A percentile compares a stretch with the other conserved stretches of the same genome.
These are phyloP conservation scores for Nyctanthes arbortristis DNA, from an alignment of 257 asterid species.

Conservation along the genomic window DNA sequence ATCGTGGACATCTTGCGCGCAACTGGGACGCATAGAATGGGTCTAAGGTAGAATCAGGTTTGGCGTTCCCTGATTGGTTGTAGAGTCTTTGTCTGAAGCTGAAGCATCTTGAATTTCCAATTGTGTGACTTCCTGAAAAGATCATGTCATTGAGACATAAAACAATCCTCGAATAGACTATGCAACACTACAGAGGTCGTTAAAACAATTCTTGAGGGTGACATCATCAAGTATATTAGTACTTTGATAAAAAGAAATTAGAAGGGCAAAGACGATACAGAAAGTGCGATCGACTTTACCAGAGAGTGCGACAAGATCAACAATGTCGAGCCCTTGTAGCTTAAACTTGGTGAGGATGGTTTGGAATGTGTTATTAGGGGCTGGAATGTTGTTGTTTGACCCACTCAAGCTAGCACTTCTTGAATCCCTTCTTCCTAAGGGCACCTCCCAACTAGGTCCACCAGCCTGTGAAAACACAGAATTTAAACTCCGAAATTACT, in stretches of 20 bases:
- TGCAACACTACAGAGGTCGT: too few species aligned
- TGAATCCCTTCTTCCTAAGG: slow-evolving; percentile 87
- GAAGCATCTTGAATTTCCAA: slow-evolving; percentile 73
- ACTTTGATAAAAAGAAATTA: too few species aligned
- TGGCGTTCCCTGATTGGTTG: slow-evolving; percentile 68
- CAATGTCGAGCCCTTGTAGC: slow-evolving; percentile 66
- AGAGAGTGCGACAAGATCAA: slow-evolving; percentile 84
- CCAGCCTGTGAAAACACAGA: slow-evolving; percentile 42
- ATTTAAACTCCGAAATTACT: neutral
- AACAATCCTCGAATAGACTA: neutral
- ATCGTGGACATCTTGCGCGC: slow-evolving; percentile 64
- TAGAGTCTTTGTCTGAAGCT: slow-evolving; percentile 92
- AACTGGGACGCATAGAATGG: slow-evolving; percentile 56
- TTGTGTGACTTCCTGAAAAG: slow-evolving; percentile 83
- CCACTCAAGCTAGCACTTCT: slow-evolving; percentile 86
- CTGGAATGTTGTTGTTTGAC: slow-evolving; percentile 86
- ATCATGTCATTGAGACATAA: too few species aligned
- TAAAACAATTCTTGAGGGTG: too few species aligned
- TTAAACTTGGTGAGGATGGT: slow-evolving; percentile 85
- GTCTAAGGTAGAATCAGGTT: slow-evolving; percentile 59
- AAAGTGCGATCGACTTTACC: slow-evolving; percentile 37
- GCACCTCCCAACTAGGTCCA: slow-evolving; percentile 90
- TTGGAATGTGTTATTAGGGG: slow-evolving; percentile 87
- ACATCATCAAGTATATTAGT: too few species aligned
- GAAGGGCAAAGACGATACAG: neutral